Conservation (phyloP, 768 basidiomycete genomes). For the Kwoniella pini region DNA sequence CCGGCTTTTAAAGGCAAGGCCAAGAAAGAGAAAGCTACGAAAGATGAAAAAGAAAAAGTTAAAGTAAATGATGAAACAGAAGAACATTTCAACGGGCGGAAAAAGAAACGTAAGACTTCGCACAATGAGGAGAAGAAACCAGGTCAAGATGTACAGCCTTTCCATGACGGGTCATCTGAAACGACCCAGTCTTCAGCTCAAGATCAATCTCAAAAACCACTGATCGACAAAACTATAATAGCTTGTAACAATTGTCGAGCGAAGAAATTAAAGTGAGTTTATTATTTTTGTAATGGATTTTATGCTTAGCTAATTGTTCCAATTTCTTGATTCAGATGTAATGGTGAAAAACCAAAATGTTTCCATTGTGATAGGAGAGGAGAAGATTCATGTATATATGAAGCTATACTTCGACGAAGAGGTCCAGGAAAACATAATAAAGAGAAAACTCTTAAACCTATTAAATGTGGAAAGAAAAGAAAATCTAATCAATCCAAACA, state of each 20-base stretch:
- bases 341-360: constrained; percentile 52
- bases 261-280: constrained; percentile 42
- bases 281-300: background rate
- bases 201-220: background rate
- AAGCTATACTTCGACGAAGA: constrained; percentile 47
- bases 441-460: constrained; percentile 11
- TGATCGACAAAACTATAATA: constrained; percentile 28
- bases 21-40: background rate
- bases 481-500: background rate
- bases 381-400: constrained; percentile 48
- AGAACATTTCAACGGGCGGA: background rate
- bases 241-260: constrained; percentile 45
- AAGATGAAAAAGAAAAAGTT: background rate
- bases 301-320: background rate
- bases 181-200: background rate
- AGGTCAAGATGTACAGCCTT: background rate
- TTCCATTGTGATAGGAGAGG: constrained; percentile 45
- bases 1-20: background rate
- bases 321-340: constrained; percentile 42
- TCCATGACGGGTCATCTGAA: no score
- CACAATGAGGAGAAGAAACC: constrained; percentile 4
- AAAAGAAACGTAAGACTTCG: background rate
- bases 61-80: background rate
- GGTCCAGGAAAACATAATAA: constrained; percentile 54
- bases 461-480: background rate